phyloP scores from a whole-genome alignment of 1,284 basidiomycete species.

The Malassezia sp. region DNA sequence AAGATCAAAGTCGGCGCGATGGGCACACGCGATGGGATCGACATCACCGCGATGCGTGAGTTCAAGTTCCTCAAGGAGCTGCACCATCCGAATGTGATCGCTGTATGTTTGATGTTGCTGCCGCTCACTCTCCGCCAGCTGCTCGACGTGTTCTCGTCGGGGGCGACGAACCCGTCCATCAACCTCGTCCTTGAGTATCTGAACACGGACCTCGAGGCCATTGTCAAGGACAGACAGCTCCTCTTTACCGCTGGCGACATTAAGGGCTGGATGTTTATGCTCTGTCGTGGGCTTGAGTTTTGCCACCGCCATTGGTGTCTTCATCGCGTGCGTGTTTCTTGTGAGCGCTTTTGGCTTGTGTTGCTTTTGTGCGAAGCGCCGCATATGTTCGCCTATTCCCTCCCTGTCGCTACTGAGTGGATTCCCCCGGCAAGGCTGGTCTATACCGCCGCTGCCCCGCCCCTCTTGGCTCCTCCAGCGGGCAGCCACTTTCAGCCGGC shows the following conservation, averaged over 20 bases:
- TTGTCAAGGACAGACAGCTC: slow-evolving; percentile 82
- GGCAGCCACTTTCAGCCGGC: too few species aligned
- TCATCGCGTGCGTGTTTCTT: slow-evolving; percentile 67
- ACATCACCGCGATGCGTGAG: slow-evolving; percentile 96
- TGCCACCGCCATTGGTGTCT: slow-evolving; percentile 88
- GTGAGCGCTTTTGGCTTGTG: background rate
- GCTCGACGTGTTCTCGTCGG: slow-evolving; percentile 90
- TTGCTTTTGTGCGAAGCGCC: background rate
- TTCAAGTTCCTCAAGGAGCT: slow-evolving; percentile 93
- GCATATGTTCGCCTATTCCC: background rate
- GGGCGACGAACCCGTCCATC: slow-evolving; percentile 61
- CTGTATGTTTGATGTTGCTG: slow-evolving; percentile 53
- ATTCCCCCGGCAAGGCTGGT: background rate
- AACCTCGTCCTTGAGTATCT: slow-evolving; percentile 96
- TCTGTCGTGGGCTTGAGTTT: slow-evolving; percentile 86
- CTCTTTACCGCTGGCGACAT: slow-evolving; percentile 91
- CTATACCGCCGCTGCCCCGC: too few species aligned
- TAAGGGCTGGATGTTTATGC: slow-evolving; percentile 99
- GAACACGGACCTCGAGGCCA: slow-evolving; percentile 90
- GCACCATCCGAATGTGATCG: slow-evolving; percentile 87
- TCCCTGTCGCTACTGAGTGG: background rate
- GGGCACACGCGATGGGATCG: slow-evolving; percentile 83
- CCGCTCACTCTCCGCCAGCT: slow-evolving; percentile 55
- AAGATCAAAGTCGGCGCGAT: slow-evolving; percentile 59
- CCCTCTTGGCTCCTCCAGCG: too few species aligned